Evolutionary conservation across 2,329 filamentous ascomycete species (phyloP).

Genomic region (Alternaria tenuissima): DNA sequence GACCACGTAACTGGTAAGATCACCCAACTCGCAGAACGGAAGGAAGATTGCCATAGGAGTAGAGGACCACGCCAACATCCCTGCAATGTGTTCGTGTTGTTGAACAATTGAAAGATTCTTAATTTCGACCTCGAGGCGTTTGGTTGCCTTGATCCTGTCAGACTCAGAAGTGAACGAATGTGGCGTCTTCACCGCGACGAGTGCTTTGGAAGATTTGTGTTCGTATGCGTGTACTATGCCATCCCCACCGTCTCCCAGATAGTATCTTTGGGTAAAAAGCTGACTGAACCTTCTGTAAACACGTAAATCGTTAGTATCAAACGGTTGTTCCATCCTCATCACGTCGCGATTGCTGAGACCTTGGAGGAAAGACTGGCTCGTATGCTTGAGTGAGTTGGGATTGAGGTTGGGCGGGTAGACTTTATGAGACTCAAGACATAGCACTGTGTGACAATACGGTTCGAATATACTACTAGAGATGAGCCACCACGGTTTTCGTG

Average conservation of each 20-base stretch:
- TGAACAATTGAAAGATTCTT: constrained; percentile 3
- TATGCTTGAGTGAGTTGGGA: neutral
- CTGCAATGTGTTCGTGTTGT: constrained; percentile 22
- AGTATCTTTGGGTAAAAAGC: neutral
- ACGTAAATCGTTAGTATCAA: neutral
- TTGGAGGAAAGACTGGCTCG: neutral
- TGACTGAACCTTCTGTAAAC: neutral
- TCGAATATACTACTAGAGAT: neutral
- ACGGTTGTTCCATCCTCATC: neutral
- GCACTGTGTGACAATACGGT: neutral
- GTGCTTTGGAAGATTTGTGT: neutral
- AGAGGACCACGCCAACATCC: constrained; percentile 11
- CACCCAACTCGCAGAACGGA: constrained; percentile 29
- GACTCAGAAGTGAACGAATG: neutral
- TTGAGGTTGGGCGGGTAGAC: neutral
- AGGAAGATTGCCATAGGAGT: constrained; percentile 24
- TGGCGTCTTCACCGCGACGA: constrained; percentile 10
- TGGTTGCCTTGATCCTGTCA: neutral
- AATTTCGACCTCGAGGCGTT: neutral
- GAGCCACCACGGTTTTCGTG: neutral
- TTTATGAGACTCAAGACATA: neutral
- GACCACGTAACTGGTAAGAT: constrained; percentile 16
- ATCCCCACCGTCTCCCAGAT: constrained; percentile 19
- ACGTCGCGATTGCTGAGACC: neutral
- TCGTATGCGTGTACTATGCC: constrained; percentile 16